Base-by-base conservation (phyloP, 768 basidiomycete genomes). In the Suillus americanus region DNA sequence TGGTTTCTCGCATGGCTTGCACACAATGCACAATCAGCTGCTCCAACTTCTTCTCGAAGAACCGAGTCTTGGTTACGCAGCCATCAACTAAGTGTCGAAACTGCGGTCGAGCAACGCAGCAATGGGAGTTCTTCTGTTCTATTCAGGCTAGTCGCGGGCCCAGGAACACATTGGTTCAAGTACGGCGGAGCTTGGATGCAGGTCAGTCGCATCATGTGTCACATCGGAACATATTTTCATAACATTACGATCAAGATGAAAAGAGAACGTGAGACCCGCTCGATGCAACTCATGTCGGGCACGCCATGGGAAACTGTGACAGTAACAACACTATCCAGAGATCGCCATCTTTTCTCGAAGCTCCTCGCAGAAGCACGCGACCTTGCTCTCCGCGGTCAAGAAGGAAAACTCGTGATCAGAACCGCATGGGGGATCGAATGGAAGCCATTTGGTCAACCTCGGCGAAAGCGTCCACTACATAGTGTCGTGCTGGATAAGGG, bases 1-100 rank as follows among this genome's bases (percentile, higher is more conserved):
- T 99, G 97, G 95, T 96, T 99, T 76, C 86, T 99, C 48, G 82
- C 90, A 59, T 99, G 97, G 97, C 93, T 99, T 92, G 87, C 95
- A 8, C 84, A 85, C 57, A 89, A 92, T 56, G 80, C 86, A 1
- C 75, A 71, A 37, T 66, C 76, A 57, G 62, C 75, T 2, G 65
- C 73, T 12, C 71, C 72, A 23, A 71, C 76, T 65, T 72, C 71
- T 62, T 66, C 70, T 35, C 68, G 61, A 13, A 67, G 73, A 41
- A 54, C 67, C 43, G 66, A 69, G 56, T 23, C 73, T 20, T 90
- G 87, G 86, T 77, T 89, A 59, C 84, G 88, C 54, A 94, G 92
- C 72, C 97, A 99, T 77, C 90, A 98, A 72, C 83, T 99, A 8
- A 96, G 94, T 70, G 95, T 99, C 3, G 95, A 96, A 78, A 99